Evolutionary conservation across 352 stramenopile genomes (phyloP).

Genomic region (Stephanocyclus meneghinianus): DNA sequence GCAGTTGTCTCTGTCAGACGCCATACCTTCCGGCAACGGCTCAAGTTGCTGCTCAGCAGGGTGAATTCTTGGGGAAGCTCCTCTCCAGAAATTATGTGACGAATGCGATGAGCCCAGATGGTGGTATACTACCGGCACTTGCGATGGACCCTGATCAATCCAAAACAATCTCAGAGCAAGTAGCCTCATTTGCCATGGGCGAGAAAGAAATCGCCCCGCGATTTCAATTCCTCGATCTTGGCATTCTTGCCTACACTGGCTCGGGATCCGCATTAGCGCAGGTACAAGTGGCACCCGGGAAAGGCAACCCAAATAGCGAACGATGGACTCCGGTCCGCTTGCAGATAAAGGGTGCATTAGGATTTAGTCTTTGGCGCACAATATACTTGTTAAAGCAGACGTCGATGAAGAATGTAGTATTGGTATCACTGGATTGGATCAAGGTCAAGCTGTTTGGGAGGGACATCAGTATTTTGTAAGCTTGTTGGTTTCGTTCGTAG

Average conservation of each 20-base stretch:
- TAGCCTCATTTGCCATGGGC: constrained; percentile 68
- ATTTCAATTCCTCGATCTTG: constrained; percentile 88
- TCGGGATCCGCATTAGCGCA: constrained; percentile 84
- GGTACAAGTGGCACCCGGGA: constrained; percentile 74
- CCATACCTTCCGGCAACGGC: constrained; percentile 83
- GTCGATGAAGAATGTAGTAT: constrained; percentile 81
- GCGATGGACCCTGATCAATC: constrained; percentile 42
- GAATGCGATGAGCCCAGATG: constrained; percentile 30
- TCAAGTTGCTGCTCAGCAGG: constrained; percentile 86
- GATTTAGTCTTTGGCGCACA: constrained; percentile 82
- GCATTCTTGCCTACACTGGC: constrained; percentile 87
- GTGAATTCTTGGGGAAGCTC: constrained; percentile 82
- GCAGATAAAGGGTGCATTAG: constrained; percentile 53
- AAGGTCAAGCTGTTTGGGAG: constrained; percentile 85
- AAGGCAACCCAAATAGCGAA: constrained; percentile 67
- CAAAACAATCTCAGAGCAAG: constrained; percentile 66
- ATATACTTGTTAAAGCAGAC: constrained; percentile 88
- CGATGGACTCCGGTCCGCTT: constrained; percentile 73
- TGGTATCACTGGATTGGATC: constrained; percentile 85
- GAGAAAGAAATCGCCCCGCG: constrained; percentile 79
- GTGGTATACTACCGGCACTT: constrained; percentile 52
- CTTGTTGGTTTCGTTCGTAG: background rate
- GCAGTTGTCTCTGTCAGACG: constrained; percentile 72
- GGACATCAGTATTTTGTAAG: constrained; percentile 77
- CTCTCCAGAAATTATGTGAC: constrained; percentile 80